Evolutionary conservation across 257 asterid species (phyloP).

Genomic region (Nemophila menziesii): DNA sequence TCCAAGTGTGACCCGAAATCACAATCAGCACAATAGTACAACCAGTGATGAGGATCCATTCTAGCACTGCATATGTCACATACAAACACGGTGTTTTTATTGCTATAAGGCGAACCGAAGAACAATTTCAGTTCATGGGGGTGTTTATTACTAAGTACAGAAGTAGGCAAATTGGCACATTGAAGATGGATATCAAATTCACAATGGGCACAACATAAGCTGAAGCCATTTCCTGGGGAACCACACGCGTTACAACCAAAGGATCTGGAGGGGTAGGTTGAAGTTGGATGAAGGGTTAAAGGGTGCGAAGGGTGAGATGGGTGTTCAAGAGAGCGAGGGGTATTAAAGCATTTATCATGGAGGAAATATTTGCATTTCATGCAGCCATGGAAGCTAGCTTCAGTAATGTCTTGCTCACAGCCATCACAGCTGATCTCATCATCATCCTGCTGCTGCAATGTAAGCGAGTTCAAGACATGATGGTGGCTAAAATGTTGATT

Average conservation of each 20-base stretch:
- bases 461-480: conserved; percentile 21
- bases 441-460: conserved; percentile 11
- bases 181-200: conserved; percentile 34
- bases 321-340: conserved; percentile 42
- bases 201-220: conserved; percentile 28
- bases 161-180: conserved; percentile 35
- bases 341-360: conserved; percentile 37
- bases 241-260: conserved; percentile 50
- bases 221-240: conserved; percentile 28
- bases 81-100: background rate
- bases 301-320: conserved; percentile 41
- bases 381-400: conserved; percentile 20
- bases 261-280: conserved; percentile 31
- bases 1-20: conserved; percentile 13
- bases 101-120: conserved; percentile 4
- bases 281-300: conserved; percentile 22
- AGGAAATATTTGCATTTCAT: conserved; percentile 35
- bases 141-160: background rate
- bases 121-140: conserved; percentile 7
- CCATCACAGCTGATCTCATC: conserved; percentile 33
- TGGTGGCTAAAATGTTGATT: conserved; percentile 42
- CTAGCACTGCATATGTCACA: conserved; percentile 7
- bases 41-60: background rate
- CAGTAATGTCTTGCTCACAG: conserved; percentile 27
- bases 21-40: conserved; percentile 13